Percentiles rank a stretch among this genome's conserved stretches.
Evolutionary conservation across 1,284 basidiomycete genomes (phyloP).

Genomic region (Anthracocystis panici-leucophaei): DNA sequence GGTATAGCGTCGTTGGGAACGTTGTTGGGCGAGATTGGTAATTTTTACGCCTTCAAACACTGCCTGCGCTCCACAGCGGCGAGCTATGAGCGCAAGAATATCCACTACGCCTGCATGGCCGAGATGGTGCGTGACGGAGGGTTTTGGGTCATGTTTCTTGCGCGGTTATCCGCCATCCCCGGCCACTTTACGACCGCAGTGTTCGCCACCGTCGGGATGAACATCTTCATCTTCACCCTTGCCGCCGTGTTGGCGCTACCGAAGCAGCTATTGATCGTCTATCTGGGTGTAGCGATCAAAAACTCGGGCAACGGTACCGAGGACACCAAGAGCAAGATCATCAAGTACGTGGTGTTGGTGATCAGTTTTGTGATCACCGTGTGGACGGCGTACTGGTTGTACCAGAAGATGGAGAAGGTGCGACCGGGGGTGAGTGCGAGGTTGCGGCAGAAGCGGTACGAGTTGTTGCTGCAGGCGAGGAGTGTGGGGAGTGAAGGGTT

Average conservation of each 20-base stretch:
- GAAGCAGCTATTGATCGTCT: constrained; percentile 73
- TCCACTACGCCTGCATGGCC: constrained; percentile 82
- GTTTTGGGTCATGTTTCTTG: constrained; percentile 72
- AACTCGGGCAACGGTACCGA: constrained; percentile 50
- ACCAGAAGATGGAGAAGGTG: constrained; percentile 79
- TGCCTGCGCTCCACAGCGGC: constrained; percentile 76
- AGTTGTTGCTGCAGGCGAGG: constrained; percentile 47
- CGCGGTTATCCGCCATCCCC: constrained; percentile 72
- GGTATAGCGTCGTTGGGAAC: constrained; percentile 61
- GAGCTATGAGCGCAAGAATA: constrained; percentile 79
- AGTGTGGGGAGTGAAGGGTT: constrained; percentile 34
- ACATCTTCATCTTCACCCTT: constrained; percentile 77
- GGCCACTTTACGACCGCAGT: constrained; percentile 77
- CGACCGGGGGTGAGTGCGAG: constrained; percentile 75
- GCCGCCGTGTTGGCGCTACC: constrained; percentile 82
- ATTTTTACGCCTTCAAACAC: constrained; percentile 75
- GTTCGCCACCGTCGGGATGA: constrained; percentile 81
- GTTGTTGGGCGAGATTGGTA: constrained; percentile 62
- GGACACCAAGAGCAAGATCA: constrained; percentile 60
- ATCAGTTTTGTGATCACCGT: constrained; percentile 76
- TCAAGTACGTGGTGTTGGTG: constrained; percentile 67
- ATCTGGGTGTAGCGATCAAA: constrained; percentile 66
- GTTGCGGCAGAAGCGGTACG: constrained; percentile 78
- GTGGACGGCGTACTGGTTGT: constrained; percentile 85
- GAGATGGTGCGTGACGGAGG: constrained; percentile 83